Evolutionary conservation across 208 protist genomes (phyloP).

Genomic region (Phytomonas sp.): DNA sequence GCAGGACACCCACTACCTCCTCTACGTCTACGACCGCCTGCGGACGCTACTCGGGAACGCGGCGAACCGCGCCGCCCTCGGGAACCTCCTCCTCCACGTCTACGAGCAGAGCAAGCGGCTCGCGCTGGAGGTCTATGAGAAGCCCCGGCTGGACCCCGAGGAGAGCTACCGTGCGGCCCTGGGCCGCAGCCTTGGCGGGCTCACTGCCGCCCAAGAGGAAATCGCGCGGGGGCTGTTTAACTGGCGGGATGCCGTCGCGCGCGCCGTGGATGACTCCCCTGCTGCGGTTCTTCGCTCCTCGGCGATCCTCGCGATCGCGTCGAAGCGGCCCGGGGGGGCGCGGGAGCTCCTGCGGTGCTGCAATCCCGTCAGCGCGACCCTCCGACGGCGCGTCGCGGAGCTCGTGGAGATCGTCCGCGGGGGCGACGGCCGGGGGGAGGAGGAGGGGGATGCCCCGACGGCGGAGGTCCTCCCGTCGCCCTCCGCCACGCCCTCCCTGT

Average conservation of each 20-base stretch:
- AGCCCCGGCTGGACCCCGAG: constrained; percentile 72
- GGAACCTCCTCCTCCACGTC: constrained; percentile 85
- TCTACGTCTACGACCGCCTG: constrained; percentile 95
- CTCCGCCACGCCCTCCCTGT: not conserved
- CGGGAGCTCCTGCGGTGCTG: constrained; percentile 66
- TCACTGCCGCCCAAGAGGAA: constrained; percentile 41
- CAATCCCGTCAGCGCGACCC: constrained; percentile 58
- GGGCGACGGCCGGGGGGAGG: constrained; percentile 19
- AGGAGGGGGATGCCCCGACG: constrained; percentile 6
- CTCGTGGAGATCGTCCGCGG: constrained; percentile 54
- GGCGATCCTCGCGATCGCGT: constrained; percentile 67
- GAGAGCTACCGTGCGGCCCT: constrained; percentile 63
- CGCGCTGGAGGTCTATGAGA: constrained; percentile 89
- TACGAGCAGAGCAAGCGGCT: constrained; percentile 73
- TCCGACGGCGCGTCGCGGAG: constrained; percentile 47
- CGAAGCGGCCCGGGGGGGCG: constrained; percentile 71
- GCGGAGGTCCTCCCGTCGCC: constrained; percentile 1
- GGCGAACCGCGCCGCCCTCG: constrained; percentile 61
- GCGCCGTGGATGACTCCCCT: constrained; percentile 77
- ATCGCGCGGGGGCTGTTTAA: constrained; percentile 74
- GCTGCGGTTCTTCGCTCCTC: constrained; percentile 73
- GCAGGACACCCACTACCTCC: constrained; percentile 97
- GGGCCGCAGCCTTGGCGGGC: constrained; percentile 61
- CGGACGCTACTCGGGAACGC: constrained; percentile 68
- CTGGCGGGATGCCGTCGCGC: constrained; percentile 71